These are phyloP conservation scores for Asterochloris sp. DNA, from an alignment of 139 green algal species.

Conservation along the genomic window DNA sequence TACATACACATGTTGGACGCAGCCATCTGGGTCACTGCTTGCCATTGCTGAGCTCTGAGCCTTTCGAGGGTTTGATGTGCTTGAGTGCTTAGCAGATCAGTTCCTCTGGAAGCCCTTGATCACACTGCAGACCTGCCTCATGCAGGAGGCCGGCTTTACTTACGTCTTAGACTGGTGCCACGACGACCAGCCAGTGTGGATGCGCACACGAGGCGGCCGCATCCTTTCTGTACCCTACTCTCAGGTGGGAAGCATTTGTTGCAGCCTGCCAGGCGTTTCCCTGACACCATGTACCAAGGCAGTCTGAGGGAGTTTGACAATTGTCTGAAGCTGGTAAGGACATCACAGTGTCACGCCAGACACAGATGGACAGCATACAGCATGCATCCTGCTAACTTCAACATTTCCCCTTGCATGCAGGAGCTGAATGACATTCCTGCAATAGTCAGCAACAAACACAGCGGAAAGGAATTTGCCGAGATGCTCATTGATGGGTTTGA, in stretches of 20 bases:
- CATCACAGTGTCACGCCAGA: too few relatives aligned
- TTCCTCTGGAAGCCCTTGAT: background rate
- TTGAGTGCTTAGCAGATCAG: background rate
- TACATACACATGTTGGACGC: background rate
- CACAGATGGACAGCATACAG: too few relatives aligned
- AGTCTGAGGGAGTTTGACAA: too few relatives aligned
- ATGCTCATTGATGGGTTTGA: slow-evolving; percentile 20
- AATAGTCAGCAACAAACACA: background rate
- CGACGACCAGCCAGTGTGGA: slow-evolving; percentile 16
- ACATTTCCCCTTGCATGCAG: background rate
- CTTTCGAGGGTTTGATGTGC: background rate
- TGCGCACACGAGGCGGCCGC: slow-evolving; percentile 1
- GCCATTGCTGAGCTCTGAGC: background rate
- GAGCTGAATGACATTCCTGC: slow-evolving; percentile 20
- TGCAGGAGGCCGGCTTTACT: slow-evolving; percentile 9
- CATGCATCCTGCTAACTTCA: background rate
- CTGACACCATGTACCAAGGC: too few relatives aligned
- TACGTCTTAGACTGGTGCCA: slow-evolving; percentile 16
- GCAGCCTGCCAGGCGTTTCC: too few relatives aligned
- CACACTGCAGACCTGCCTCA: too few relatives aligned
- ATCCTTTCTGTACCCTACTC: slow-evolving; percentile 12
- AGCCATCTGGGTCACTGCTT: background rate
- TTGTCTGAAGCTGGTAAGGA: too few relatives aligned
- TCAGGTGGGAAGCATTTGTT: background rate
- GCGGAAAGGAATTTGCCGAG: slow-evolving; percentile 2